Percentiles rank a stretch among this genome's conserved stretches.
These are phyloP conservation scores for Orbilia javanica DNA, from an alignment of 2,329 filamentous ascomycete species.

Conservation along the genomic window DNA sequence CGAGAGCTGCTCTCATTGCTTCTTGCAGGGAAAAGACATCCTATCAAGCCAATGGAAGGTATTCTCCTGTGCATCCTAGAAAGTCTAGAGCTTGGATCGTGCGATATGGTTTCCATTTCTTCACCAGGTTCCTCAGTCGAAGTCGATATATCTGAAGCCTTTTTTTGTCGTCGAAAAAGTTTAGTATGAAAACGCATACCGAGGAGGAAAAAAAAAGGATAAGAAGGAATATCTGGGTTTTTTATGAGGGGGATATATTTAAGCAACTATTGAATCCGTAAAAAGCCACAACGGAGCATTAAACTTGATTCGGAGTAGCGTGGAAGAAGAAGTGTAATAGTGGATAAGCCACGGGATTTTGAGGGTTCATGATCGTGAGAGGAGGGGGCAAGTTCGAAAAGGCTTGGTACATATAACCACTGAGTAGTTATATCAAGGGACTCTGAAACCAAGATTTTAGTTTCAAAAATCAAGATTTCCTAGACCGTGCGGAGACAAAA, in stretches of 20 bases:
- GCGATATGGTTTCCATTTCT: conserved; percentile 40
- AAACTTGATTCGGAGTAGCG: conserved; percentile 47
- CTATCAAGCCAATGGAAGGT: conserved; percentile 38
- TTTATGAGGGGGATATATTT: conserved; percentile 35
- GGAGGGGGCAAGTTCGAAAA: conserved; percentile 9
- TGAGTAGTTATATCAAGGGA: not conserved
- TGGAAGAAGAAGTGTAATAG: conserved; percentile 29
- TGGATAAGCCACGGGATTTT: conserved; percentile 26
- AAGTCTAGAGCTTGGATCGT: conserved; percentile 44
- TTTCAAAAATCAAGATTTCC: conserved; percentile 40
- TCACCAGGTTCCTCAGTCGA: not conserved
- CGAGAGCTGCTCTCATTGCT: conserved; percentile 21
- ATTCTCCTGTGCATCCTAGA: conserved; percentile 44
- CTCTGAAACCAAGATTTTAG: conserved; percentile 2
- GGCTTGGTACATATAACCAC: conserved; percentile 1
- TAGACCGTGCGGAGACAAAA: conserved; percentile 27
- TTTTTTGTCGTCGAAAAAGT: conserved; percentile 48
- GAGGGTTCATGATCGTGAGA: conserved; percentile 10
- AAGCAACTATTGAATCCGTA: conserved; percentile 20
- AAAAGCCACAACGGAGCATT: conserved; percentile 33
- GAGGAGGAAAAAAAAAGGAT: conserved; percentile 18
- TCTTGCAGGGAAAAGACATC: conserved; percentile 30
- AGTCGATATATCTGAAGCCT: conserved; percentile 32
- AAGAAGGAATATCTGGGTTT: conserved; percentile 13
- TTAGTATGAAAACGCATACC: conserved; percentile 46